Percentiles rank a stretch among this genome's conserved stretches.
Conservation (phyloP, 73 alveolate species). For the Paramecium octaurelia region DNA sequence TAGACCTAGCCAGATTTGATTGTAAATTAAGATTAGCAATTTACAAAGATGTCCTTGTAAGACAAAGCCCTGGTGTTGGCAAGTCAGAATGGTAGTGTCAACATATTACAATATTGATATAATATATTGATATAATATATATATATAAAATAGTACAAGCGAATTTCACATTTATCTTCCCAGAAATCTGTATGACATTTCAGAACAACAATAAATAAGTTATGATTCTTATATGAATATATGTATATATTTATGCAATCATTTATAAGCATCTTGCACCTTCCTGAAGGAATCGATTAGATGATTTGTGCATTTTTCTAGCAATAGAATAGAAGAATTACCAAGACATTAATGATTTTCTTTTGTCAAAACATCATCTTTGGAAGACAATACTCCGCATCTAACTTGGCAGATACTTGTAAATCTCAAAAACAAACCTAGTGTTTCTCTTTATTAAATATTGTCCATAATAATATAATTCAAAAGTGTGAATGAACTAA, state of each 20-base stretch:
- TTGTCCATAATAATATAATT: slow-evolving; percentile 20
- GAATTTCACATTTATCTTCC: background rate
- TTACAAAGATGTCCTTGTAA: background rate
- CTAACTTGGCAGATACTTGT: background rate
- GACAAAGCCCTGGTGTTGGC: background rate
- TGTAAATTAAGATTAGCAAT: background rate
- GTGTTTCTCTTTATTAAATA: slow-evolving; percentile 21
- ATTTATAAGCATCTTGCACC: slow-evolving; percentile 3
- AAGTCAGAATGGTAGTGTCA: slow-evolving; percentile 46
- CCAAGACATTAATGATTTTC: slow-evolving; percentile 1
- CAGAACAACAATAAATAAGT: background rate
- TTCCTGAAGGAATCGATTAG: background rate
- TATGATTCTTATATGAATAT: background rate
- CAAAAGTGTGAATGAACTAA: background rate
- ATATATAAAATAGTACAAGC: background rate
- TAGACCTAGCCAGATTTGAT: background rate
- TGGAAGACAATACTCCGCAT: background rate
- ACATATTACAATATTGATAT: slow-evolving; percentile 27
- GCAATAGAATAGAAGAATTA: background rate
- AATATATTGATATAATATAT: background rate
- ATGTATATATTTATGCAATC: background rate
- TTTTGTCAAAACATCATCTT: slow-evolving; percentile 15
- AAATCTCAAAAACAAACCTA: background rate
- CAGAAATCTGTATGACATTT: background rate
- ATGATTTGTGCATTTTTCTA: slow-evolving; percentile 20